These are phyloP conservation scores for Puccinia polysora DNA, from an alignment of 1,284 basidiomycete genomes.

Conservation along the genomic window DNA sequence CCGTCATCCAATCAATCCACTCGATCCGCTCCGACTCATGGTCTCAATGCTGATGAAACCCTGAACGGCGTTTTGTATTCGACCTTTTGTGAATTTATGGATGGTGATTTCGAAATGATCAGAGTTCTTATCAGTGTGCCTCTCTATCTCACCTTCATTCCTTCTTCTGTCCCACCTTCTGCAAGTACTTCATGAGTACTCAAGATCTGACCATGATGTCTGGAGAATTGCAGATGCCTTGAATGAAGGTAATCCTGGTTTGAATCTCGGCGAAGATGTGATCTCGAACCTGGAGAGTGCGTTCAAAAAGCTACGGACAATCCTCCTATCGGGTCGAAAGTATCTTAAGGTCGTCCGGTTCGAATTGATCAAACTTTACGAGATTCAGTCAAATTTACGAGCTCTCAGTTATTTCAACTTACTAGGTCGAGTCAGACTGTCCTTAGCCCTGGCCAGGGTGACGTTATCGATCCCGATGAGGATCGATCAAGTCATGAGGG, in stretches of 20 bases:
- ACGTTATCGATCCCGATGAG: slow-evolving; percentile 46
- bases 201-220: background rate
- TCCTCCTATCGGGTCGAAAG: slow-evolving; percentile 49
- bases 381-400: slow-evolving; percentile 52
- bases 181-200: background rate
- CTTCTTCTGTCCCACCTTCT: background rate
- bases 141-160: background rate
- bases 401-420: slow-evolving; percentile 53
- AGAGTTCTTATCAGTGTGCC: slow-evolving; percentile 49
- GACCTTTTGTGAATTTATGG: slow-evolving; percentile 53
- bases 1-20: background rate
- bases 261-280: slow-evolving; percentile 51
- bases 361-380: slow-evolving; percentile 52
- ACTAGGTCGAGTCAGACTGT: slow-evolving; percentile 51
- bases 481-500: slow-evolving; percentile 28
- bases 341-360: slow-evolving; percentile 50
- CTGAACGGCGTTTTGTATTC: slow-evolving; percentile 52
- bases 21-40: too few species aligned
- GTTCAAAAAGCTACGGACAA: slow-evolving; percentile 48
- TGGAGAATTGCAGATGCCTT: slow-evolving; percentile 47
- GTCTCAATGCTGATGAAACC: slow-evolving; percentile 47
- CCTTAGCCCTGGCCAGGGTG: slow-evolving; percentile 51
- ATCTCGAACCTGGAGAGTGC: slow-evolving; percentile 51
- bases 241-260: slow-evolving; percentile 50
- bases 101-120: slow-evolving; percentile 53